A percentile compares a stretch with the other conserved stretches of the same genome.
Conservation (phyloP, 2,329 filamentous ascomycete species). For the Myriosclerotinia scirpicola region DNA sequence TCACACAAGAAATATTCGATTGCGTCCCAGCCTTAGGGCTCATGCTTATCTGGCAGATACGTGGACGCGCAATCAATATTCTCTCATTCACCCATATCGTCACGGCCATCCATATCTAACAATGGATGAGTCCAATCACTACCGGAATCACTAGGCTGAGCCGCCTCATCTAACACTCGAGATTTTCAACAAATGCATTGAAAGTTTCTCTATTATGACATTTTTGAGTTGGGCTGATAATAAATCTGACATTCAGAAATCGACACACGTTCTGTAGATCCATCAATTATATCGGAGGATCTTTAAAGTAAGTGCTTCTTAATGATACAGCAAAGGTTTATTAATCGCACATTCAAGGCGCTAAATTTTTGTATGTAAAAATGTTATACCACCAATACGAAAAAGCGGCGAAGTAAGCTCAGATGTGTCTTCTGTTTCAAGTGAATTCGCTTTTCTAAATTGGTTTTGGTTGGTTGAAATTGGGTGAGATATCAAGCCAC, state of each 20-base stretch:
- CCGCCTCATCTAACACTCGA: not conserved
- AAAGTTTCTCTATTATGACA: not conserved
- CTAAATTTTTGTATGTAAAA: not conserved
- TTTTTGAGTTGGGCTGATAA: not conserved
- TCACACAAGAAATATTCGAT: not conserved
- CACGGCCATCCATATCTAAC: not conserved
- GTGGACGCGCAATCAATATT: conserved; percentile 21
- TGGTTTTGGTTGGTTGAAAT: conserved; percentile 2
- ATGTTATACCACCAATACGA: not conserved
- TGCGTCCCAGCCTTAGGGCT: not conserved
- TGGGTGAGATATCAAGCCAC: not conserved
- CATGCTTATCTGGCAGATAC: not conserved
- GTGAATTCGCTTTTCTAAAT: not conserved
- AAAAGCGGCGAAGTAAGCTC: not conserved
- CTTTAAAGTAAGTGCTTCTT: not conserved
- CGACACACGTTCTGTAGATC: not conserved
- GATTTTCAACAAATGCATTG: not conserved
- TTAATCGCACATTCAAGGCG: not conserved
- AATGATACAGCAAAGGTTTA: not conserved
- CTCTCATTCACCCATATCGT: not conserved
- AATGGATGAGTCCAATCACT: not conserved
- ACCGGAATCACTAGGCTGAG: conserved; percentile 6
- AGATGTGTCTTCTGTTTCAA: conserved; percentile 14
- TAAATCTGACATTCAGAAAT: not conserved
- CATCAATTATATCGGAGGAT: not conserved